Evolutionary conservation across 2,329 filamentous ascomycete species (phyloP), one percentile per base, ranked within the genome.

Genomic region (Gnomoniopsis smithogilvyi): DNA sequence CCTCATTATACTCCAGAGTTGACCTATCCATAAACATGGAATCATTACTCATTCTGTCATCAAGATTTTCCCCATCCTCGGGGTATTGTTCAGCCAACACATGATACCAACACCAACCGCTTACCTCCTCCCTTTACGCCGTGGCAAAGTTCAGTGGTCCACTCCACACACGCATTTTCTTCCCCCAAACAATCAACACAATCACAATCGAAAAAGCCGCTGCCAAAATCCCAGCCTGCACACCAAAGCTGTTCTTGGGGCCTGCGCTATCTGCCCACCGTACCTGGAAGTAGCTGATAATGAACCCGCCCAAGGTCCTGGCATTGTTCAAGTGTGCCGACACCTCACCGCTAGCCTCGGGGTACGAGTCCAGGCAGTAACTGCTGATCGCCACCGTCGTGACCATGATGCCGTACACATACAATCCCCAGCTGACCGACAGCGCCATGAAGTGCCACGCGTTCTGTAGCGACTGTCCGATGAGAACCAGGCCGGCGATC

Each of bases 381-480:
- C 78, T 76, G 59, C 75, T 79, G 30, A 83, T 69, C 1, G 77
- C 79, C 3, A 81, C 79, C 0, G 80, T 82, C 2, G 75, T 76
- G 59, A 81, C 75, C 78, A 83, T 84, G 67, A 83, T 77, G 2
- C 80, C 80, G 62, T 82, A 82, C 6, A 79, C 77, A 61, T 83
- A 83, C 14, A 83, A 67, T 0, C 80, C 82, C 80, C 82, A 85
- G 7, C 68, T 74, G 8, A 78, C 67, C 2, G 74, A 74, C 7
- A 76, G 73, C 1, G 75, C 69, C 76, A 83, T 81, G 67, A 77
- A 84, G 65, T 83, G 80, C 72, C 78, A 84, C 3, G 67, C 69
- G 10, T 73, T 68, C 61, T 80, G 70, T 1, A 87, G 74, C 2
- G 76, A 73, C 64, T 82, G 80, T 3, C 83, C 83, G 6, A 86